Evolutionary conservation across 2,329 filamentous ascomycete species (phyloP).

Genomic region (Tolypocladium guangdongense): DNA sequence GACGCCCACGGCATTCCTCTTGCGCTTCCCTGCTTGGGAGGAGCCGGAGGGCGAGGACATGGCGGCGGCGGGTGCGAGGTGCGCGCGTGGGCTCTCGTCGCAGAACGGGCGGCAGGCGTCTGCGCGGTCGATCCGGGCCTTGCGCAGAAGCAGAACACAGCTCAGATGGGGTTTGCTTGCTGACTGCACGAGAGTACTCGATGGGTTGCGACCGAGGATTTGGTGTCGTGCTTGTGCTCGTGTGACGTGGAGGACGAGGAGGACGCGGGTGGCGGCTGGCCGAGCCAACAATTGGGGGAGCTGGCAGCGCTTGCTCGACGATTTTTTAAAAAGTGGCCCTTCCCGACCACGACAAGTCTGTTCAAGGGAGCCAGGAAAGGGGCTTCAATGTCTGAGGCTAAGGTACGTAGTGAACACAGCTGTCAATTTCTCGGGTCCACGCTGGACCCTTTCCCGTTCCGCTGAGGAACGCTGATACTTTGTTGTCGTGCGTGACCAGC

Average conservation of each 20-base stretch:
- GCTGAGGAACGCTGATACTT: not conserved
- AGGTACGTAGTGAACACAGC: not conserved
- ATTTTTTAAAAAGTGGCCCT: not conserved
- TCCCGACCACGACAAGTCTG: no score
- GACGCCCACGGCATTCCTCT: conserved; percentile 52
- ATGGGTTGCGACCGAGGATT: not conserved
- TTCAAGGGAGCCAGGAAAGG: not conserved
- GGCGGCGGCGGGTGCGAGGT: conserved; percentile 6
- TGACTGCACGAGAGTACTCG: not conserved
- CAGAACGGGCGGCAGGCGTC: not conserved
- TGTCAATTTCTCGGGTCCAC: not conserved
- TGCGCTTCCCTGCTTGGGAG: conserved; percentile 60
- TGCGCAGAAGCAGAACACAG: not conserved
- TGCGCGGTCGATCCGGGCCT: not conserved
- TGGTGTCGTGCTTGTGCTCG: not conserved
- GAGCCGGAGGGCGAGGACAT: conserved; percentile 53
- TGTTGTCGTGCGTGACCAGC: not conserved
- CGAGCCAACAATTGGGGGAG: not conserved
- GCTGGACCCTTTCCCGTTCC: not conserved
- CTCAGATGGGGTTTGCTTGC: not conserved
- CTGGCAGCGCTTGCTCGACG: no score
- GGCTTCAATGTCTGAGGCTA: not conserved
- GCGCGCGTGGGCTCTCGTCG: not conserved
- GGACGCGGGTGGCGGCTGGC: not conserved
- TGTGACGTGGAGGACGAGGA: not conserved